These are phyloP conservation scores for Hypoxylon rickii DNA, from an alignment of 495 filamentous ascomycete genomes.

Conservation along the genomic window DNA sequence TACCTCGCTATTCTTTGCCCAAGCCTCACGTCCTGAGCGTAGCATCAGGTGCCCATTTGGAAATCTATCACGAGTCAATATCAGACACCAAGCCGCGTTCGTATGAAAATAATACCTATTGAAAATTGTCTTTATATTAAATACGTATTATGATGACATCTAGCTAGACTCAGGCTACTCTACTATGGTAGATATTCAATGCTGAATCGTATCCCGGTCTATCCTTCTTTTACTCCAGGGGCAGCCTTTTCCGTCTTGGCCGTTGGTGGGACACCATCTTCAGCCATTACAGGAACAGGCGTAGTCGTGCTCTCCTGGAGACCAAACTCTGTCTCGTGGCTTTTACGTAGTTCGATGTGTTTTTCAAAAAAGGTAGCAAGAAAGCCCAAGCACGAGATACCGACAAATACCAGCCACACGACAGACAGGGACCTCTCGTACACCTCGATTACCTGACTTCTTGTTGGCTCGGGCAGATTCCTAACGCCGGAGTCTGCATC, in stretches of 20 bases:
- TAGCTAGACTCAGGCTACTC: background rate
- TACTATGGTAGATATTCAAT: background rate
- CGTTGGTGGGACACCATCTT: background rate
- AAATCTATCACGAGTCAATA: too few species aligned
- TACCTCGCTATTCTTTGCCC: too few species aligned
- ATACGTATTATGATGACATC: too few species aligned
- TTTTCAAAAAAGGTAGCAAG: conserved; percentile 4
- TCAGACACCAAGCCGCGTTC: too few species aligned
- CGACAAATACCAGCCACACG: conserved; percentile 4
- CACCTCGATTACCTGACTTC: conserved; percentile 2
- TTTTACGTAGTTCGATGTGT: conserved; percentile 9
- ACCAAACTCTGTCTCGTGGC: background rate
- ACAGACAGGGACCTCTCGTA: background rate
- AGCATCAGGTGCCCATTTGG: too few species aligned
- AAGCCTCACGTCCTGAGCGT: too few species aligned
- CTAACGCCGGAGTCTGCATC: background rate
- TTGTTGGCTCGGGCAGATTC: background rate
- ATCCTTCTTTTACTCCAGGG: background rate
- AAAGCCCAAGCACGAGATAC: background rate
- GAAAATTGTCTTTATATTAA: too few species aligned
- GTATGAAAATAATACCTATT: too few species aligned
- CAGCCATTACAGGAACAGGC: background rate
- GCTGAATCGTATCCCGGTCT: background rate
- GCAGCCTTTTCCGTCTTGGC: background rate
- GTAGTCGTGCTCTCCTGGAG: background rate